Base-by-base conservation (phyloP, 306 rosid genomes). In the Pterocarpus santalinus region DNA sequence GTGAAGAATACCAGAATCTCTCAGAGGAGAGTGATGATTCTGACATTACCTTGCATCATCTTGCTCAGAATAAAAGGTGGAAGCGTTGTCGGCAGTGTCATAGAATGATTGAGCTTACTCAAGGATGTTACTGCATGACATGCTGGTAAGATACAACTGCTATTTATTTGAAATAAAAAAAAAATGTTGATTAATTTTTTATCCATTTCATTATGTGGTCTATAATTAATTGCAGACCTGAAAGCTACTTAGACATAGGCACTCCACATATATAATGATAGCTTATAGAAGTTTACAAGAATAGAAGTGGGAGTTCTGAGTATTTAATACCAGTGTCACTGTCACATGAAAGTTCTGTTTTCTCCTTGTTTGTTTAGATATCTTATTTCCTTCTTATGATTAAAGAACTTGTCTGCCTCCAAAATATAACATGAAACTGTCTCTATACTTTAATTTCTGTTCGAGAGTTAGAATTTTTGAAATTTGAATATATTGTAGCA, bases 41-140 rank as follows among this genome's bases (percentile, higher is more conserved):
- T 56, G 99, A 88, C 80, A 87, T 89, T 77, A 89, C 93, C 52
- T 88, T 94, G 82, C 90, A 88, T 80, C 89, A 84, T 41, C 85
- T 90, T 83, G 94, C 94, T 41, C 97, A 80, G 72, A 88, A 86
- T 82, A 87, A 95, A 85, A 84, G 92, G 75, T 92, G 99, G 99
- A 89, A 87, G 85, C 95, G 95, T 58, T 95, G 99, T 89, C 97
- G 89, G 89, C 94, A 90, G 76, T 95, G 99, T 66, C 95, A 84
- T 60, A 69, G 84, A 77, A 93, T 93, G 97, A 91, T 93, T 75
- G 97, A 95, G 87, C 94, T 87, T 74, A 49, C 89, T 62, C 97
- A 89, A 53, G 99, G 97, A 66, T 95, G 97, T 87, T 86, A 91
- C 83, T 97, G 89, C 86, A 90, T 95, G 97, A 89, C 94, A 17